Evolutionary conservation across 805 yeast species (phyloP).

Genomic region (Citeromyces nyonsensis): DNA sequence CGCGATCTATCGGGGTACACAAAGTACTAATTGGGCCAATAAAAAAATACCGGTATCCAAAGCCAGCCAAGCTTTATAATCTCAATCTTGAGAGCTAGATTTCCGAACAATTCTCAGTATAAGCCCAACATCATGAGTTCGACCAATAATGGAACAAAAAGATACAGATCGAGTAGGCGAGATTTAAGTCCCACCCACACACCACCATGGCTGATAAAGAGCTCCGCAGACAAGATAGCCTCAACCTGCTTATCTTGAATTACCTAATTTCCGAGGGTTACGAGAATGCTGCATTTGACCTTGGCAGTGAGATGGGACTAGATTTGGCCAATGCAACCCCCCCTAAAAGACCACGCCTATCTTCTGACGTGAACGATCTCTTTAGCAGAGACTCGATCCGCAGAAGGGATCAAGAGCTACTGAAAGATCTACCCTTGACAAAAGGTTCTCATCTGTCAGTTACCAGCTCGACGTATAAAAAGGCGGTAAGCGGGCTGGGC

Average conservation of each 20-base stretch:
- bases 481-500: slow-evolving; percentile 21
- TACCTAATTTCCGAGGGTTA: slow-evolving; percentile 71
- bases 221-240: slow-evolving; percentile 7
- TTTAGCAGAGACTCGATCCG: slow-evolving; percentile 8
- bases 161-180: too few species aligned
- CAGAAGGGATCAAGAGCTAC: slow-evolving; percentile 6
- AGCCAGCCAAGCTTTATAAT: too few species aligned
- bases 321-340: slow-evolving; percentile 8
- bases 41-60: too few species aligned
- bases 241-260: slow-evolving; percentile 46
- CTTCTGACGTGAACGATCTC: slow-evolving; percentile 11
- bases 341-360: slow-evolving; percentile 5
- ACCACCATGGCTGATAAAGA: too few species aligned
- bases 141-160: too few species aligned
- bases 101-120: too few species aligned
- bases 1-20: too few species aligned
- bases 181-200: too few species aligned
- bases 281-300: slow-evolving; percentile 45
- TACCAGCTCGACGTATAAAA: background rate
- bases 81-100: too few species aligned
- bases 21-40: too few species aligned
- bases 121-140: too few species aligned
- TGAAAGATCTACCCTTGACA: background rate
- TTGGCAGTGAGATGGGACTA: slow-evolving; percentile 41
- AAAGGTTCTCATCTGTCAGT: too few species aligned